Evolutionary conservation across 495 filamentous ascomycete genomes (phyloP).

Genomic region (Aspergillus sparsus): DNA sequence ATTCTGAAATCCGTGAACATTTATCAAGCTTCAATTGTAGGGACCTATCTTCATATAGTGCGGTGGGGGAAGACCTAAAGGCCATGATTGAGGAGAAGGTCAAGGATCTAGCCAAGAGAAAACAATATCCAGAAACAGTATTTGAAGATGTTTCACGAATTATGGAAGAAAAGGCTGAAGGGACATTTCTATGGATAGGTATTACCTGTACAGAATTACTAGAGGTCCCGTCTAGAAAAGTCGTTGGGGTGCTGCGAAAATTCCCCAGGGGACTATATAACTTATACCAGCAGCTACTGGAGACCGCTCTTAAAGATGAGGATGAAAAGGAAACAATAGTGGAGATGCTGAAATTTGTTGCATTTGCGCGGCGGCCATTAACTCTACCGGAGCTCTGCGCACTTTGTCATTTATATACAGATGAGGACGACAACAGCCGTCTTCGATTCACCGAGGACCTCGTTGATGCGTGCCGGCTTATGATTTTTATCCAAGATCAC

Average conservation of each 20-base stretch:
- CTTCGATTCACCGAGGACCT: background rate
- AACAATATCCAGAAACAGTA: conserved; percentile 23
- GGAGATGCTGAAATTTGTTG: background rate
- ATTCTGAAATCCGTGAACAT: conserved; percentile 25
- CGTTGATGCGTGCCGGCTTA: background rate
- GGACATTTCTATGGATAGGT: conserved; percentile 35
- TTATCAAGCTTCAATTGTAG: conserved; percentile 14
- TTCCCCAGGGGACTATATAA: conserved; percentile 20
- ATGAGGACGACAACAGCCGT: background rate
- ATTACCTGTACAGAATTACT: conserved; percentile 24
- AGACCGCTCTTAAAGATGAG: background rate
- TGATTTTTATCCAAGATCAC: background rate
- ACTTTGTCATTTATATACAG: background rate
- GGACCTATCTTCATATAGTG: conserved; percentile 22
- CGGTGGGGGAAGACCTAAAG: conserved; percentile 23
- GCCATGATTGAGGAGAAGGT: conserved; percentile 27
- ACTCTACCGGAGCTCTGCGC: background rate
- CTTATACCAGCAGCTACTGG: conserved; percentile 16
- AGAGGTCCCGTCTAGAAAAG: conserved; percentile 16
- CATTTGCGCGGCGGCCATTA: background rate
- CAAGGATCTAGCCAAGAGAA: conserved; percentile 18
- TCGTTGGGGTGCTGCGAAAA: conserved; percentile 17
- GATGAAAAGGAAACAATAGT: background rate
- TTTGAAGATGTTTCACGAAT: conserved; percentile 16
- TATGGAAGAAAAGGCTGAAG: conserved; percentile 32